These are phyloP conservation scores for Cladosporium colombiae DNA, from an alignment of 2,329 filamentous ascomycete species.

Conservation along the genomic window DNA sequence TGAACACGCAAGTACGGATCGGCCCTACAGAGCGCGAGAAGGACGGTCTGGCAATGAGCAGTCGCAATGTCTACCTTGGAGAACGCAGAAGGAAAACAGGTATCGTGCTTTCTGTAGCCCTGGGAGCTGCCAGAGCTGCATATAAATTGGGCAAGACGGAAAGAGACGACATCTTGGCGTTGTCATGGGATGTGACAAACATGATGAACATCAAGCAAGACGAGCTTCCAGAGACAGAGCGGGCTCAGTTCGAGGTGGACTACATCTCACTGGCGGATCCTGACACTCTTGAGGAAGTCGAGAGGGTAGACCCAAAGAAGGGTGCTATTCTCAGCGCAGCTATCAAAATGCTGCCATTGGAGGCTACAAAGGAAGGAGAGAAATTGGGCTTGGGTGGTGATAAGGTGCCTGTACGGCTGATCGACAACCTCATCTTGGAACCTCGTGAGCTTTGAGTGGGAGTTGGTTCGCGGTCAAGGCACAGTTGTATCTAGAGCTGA, in stretches of 20 bases:
- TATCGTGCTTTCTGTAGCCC: conserved; percentile 68
- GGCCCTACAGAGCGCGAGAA: conserved; percentile 72
- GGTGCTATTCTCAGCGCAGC: conserved; percentile 89
- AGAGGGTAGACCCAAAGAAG: conserved; percentile 64
- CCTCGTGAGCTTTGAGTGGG: conserved; percentile 18
- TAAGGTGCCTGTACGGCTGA: conserved; percentile 77
- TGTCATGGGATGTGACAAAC: conserved; percentile 64
- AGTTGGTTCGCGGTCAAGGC: neutral
- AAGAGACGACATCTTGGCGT: conserved; percentile 69
- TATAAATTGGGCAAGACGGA: conserved; percentile 59
- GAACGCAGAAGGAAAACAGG: conserved; percentile 69
- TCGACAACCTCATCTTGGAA: conserved; percentile 81
- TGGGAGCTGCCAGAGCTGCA: conserved; percentile 68
- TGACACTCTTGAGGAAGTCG: conserved; percentile 76
- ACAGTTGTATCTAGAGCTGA: neutral
- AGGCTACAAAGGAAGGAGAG: conserved; percentile 69
- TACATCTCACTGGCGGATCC: conserved; percentile 91
- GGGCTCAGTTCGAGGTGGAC: conserved; percentile 78
- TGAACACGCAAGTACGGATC: conserved; percentile 73
- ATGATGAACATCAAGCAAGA: conserved; percentile 62
- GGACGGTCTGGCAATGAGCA: conserved; percentile 88
- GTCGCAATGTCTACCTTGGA: conserved; percentile 90
- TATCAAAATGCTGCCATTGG: conserved; percentile 82
- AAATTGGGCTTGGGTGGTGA: conserved; percentile 69
- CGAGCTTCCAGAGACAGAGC: conserved; percentile 57